A percentile compares a stretch with the other conserved stretches of the same genome.
phyloP scores from a whole-genome alignment of 148 eudicot genomes.

The Silene latifolia region DNA sequence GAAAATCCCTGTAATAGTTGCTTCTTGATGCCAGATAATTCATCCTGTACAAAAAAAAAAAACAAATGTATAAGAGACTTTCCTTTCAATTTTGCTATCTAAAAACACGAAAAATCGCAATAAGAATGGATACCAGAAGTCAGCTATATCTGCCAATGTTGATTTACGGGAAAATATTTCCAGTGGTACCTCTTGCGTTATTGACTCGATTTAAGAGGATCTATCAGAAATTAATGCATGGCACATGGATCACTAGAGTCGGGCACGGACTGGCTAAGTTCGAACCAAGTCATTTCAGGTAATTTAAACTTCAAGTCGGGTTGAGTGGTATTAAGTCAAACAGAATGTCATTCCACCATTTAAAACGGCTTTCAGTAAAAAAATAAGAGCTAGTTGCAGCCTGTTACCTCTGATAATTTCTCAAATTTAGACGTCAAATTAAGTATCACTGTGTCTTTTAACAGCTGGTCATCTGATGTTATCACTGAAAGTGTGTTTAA shows the following conservation, averaged over 20 bases:
- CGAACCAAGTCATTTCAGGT: background rate
- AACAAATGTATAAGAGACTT: slow-evolving; percentile 11
- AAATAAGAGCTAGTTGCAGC: background rate
- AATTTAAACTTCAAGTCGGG: background rate
- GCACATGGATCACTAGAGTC: background rate
- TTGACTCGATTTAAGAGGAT: background rate
- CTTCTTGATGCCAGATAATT: slow-evolving; percentile 46
- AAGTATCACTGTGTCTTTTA: slow-evolving; percentile 55
- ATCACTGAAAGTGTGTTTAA: slow-evolving; percentile 44
- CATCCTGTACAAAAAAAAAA: slow-evolving; percentile 45
- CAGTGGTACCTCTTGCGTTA: background rate
- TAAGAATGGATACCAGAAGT: background rate
- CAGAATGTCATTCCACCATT: background rate
- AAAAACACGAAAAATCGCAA: background rate
- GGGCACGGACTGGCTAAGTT: background rate
- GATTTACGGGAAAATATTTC: background rate
- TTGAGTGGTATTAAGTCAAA: background rate
- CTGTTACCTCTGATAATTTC: slow-evolving; percentile 65
- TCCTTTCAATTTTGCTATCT: too few relatives aligned
- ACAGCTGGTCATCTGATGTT: slow-evolving; percentile 45
- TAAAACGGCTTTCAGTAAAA: background rate
- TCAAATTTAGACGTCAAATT: slow-evolving; percentile 45
- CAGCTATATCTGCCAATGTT: background rate
- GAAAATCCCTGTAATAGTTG: slow-evolving; percentile 67
- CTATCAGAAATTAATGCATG: background rate